Base-by-base conservation (phyloP, 306 rosid genomes). In the Cucumis sativus region DNA sequence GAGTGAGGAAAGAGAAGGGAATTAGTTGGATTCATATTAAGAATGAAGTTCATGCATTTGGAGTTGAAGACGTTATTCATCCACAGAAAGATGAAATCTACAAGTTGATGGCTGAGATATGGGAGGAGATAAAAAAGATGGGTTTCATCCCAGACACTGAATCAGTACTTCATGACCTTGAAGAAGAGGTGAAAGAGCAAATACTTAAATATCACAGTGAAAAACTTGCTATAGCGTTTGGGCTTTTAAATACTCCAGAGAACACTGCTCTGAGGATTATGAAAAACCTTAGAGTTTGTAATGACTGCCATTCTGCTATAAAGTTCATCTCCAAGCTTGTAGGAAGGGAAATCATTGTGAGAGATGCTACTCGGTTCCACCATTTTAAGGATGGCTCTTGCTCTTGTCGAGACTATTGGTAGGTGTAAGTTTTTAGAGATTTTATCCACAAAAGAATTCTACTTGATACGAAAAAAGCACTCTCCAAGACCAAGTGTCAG, bases 221-320 rank as follows among this genome's bases (percentile, higher is more conserved):
- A 81, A 93, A 93, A 86, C 91, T 93, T 14, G 93, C 96, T 33
- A 86, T 93, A 77, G 91, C 93, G 47, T 93, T 89, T 78, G 97
- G 93, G 64, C 79, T 91, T 78, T 73, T 93, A 83, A 87, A 80
- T 76, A 91, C 97, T 33, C 93, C 93, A 33, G 91, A 74, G 75
- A 79, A 85, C 78, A 75, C 87, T 11, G 86, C 88, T 10, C 45
- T 89, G 78, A 91, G 96, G 79, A 86, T 93, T 77, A 88, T 85
- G 91, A 93, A 93, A 80, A 93, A 93, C 84, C 97, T 91, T 71
- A 91, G 95, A 87, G 95, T 93, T 59, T 91, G 97, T 77, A 88
- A 88, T 81, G 98, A 93, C 77, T 91, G 92, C 33, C 93, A 93
- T 77, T 78, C 91, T 5, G 97, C 97, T 84, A 91, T 93, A 81